These are phyloP conservation scores for Tephrocybe sp. DNA, from an alignment of 768 basidiomycete genomes.

Conservation along the genomic window DNA sequence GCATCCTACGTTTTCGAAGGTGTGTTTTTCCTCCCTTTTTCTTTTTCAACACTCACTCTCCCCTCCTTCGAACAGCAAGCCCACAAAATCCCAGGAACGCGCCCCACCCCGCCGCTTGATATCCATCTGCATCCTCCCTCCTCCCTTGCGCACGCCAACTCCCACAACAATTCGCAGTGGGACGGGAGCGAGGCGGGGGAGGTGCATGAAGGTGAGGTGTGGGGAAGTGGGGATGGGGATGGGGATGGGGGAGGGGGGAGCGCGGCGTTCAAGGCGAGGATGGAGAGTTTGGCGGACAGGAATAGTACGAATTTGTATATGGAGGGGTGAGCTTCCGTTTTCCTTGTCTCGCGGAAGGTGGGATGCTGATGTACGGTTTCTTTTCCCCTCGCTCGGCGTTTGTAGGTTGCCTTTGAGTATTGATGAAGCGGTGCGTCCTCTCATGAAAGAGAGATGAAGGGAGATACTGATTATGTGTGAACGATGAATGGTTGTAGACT, in stretches of 20 bases:
- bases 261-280: slow-evolving; percentile 70
- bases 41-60: background rate
- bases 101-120: slow-evolving; percentile 9
- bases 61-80: slow-evolving; percentile 40
- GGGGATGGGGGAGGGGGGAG: slow-evolving; percentile 19
- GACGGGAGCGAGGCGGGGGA: slow-evolving; percentile 17
- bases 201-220: background rate
- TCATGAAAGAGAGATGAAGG: no score
- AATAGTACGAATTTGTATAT: slow-evolving; percentile 79
- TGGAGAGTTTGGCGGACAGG: slow-evolving; percentile 71
- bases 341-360: background rate
- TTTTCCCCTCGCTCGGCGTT: background rate
- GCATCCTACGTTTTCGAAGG: slow-evolving; percentile 89
- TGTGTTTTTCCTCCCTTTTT: slow-evolving; percentile 20
- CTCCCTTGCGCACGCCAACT: background rate
- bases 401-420: slow-evolving; percentile 68
- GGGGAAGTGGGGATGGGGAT: background rate
- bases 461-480: background rate
- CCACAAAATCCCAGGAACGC: slow-evolving; percentile 83
- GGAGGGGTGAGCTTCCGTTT: slow-evolving; percentile 50
- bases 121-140: slow-evolving; percentile 6
- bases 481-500: slow-evolving; percentile 38
- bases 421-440: slow-evolving; percentile 63
- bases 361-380: background rate
- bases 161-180: no score